These are phyloP conservation scores for Lachancea sp. DNA, from an alignment of 805 yeast genomes.

Conservation along the genomic window DNA sequence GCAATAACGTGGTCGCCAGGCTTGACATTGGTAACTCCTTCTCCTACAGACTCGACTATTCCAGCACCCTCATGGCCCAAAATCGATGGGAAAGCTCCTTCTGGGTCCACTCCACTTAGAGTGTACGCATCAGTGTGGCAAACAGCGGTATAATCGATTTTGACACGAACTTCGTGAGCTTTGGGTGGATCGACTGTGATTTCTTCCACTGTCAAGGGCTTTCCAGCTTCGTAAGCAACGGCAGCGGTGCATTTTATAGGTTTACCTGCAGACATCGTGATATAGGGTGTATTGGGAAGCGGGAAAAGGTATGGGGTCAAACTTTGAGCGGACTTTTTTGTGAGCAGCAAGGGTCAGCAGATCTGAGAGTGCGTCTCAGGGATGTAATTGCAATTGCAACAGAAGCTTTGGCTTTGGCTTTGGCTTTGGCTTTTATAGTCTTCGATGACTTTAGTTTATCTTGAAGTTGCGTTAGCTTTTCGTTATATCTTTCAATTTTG, in stretches of 20 bases:
- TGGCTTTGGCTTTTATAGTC: too few species aligned
- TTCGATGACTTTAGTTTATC: too few species aligned
- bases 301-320: not conserved
- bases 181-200: constrained; percentile 89
- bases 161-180: constrained; percentile 95
- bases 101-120: constrained; percentile 89
- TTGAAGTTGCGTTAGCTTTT: too few species aligned
- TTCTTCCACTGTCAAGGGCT: constrained; percentile 76
- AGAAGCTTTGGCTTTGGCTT: too few species aligned
- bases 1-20: constrained; percentile 92
- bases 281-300: too few species aligned
- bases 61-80: constrained; percentile 99
- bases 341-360: too few species aligned
- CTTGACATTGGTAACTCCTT: constrained; percentile 84
- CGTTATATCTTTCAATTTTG: too few species aligned
- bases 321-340: not conserved
- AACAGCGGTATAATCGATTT: constrained; percentile 82
- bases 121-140: constrained; percentile 99
- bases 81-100: constrained; percentile 88
- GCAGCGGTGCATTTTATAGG: constrained; percentile 90
- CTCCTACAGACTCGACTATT: constrained; percentile 89
- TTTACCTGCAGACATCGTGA: constrained; percentile 24
- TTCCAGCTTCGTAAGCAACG: constrained; percentile 93
- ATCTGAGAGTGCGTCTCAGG: too few species aligned
- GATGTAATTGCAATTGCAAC: too few species aligned